These are phyloP conservation scores for Pulchroboletus neoregius DNA, from an alignment of 1,284 basidiomycete genomes.

Conservation along the genomic window DNA sequence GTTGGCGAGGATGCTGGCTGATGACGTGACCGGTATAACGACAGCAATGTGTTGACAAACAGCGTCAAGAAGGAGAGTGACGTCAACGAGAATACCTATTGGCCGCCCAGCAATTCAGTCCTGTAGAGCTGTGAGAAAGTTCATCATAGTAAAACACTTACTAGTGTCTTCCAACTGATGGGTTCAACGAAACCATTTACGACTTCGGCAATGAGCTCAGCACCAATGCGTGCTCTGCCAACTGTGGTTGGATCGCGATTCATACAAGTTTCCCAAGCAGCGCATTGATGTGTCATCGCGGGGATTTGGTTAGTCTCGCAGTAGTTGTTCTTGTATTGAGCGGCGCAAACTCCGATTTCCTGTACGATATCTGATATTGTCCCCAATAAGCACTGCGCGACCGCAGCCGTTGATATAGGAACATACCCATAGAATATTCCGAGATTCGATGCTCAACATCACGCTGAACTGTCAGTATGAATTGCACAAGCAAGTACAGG, in stretches of 20 bases:
- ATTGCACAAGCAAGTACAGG: conserved; percentile 80
- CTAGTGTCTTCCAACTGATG: conserved; percentile 96
- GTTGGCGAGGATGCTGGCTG: conserved; percentile 39
- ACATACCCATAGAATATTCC: conserved; percentile 84
- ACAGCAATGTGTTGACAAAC: conserved; percentile 80
- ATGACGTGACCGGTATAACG: conserved; percentile 65
- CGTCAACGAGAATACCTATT: conserved; percentile 72
- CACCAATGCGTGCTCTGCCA: conserved; percentile 85
- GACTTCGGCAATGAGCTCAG: conserved; percentile 94
- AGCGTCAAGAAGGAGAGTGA: conserved; percentile 78
- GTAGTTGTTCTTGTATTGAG: conserved; percentile 78
- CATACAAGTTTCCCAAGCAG: conserved; percentile 94
- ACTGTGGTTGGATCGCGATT: conserved; percentile 87
- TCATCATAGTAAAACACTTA: conserved; percentile 37
- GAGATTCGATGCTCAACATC: conserved; percentile 89
- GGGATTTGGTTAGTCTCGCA: conserved; percentile 77
- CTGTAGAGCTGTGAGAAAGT: conserved; percentile 11
- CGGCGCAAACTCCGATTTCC: conserved; percentile 82
- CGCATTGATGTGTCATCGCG: conserved; percentile 80
- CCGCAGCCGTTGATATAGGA: conserved; percentile 17
- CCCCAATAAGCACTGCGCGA: conserved; percentile 19
- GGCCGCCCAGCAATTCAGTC: conserved; percentile 17
- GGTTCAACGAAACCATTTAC: conserved; percentile 96
- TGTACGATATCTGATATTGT: conserved; percentile 73
- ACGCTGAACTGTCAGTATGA: conserved; percentile 84